Base-by-base conservation (phyloP, 495 filamentous ascomycete genomes). In the Talaromyces stipitatus region DNA sequence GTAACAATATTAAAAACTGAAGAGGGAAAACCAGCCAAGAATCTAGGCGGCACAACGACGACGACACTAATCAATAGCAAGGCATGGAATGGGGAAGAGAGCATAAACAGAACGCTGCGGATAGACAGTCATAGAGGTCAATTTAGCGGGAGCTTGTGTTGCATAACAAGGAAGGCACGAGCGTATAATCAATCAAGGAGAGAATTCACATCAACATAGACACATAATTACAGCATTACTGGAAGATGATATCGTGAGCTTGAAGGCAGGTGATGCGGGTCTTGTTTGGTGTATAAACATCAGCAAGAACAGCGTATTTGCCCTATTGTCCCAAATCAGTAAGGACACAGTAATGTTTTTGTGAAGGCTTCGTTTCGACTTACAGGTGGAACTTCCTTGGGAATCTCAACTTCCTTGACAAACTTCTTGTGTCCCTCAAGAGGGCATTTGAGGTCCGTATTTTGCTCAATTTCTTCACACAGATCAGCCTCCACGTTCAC, bases 391-490 rank as follows among this genome's bases (percentile, higher is more conserved):
- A 99, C 90, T 71, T 91, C 79, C 61, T 82, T 85, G 53, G 94
- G 94, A 59, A 99, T 71, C 6, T 94, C 83, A 28, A 97, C 87
- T 22, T 85, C 70, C 77, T 97, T 97, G 46, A 71, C 83, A 64
- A 99, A 71, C 20, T 69, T 69, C 61, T 89, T 78, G 22, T 82
- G 71, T 47, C 91, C 94, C 70, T 85, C 80, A 56, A 99, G 79
- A 50, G 94, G 94, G 70, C 94, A 99, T 57, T 89, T 72, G 46
- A 97, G 76, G 62, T 97, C 91, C 11, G 96, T 89, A 53, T 96
- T 90, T 4, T 2, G 22, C 62, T 79, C 71, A 57, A 95, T 82
- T 70, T 95, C 82, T 20, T 96, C 87, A 73, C 94, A 99, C 11
- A 97, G 81, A 67, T 95, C 85, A 62, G 85, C 82, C 56, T 71